Base-by-base conservation (phyloP, 2,329 filamentous ascomycete species). In the Botrytis fragariae region DNA sequence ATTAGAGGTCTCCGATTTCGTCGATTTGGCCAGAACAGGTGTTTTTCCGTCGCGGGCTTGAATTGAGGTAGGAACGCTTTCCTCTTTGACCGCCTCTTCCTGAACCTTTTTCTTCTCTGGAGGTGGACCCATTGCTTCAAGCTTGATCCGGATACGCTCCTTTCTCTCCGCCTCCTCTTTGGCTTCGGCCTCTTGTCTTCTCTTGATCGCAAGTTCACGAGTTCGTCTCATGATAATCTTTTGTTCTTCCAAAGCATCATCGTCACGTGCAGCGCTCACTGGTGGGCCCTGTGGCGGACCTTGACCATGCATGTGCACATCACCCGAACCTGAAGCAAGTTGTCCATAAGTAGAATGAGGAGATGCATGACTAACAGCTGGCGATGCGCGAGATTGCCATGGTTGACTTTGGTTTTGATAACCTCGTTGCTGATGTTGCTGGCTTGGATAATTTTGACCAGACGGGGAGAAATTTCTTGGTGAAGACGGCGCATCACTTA, bases 181-280 rank as follows among this genome's bases (percentile, higher is more conserved):
- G 32, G 87, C 90, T 77, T 92, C 90, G 80, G 94, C 88, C 73
- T 92, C 91, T 74, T 89, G 84, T 65, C 89, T 86, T 73, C 91
- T 87, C 79, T 92, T 90, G 79, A 91, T 90, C 32, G 91, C 92
- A 70, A 89, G 84, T 78, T 94, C 91, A 10, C 90, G 86, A 57
- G 89, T 88, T 78, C 93, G 90, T 54, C 87, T 87, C 92, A 95
- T 94, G 35, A 93, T 87, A 83, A 86, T 92, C 86, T 85, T 92
- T 83, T 88, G 92, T 79, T 84, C 88, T 81, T 85, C 90, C 29
- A 86, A 86, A 73, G 92, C 90, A 57, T 89, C 85, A 65, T 88
- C 86, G 3, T 76, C 76, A 12, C 81, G 79, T 37, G 81, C 80
- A 35, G 80, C 79, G 29, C 79, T 77, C n/a, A 79, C 75, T 72